phyloP scores from a whole-genome alignment of 116 monocot genomes.

The Posidonia oceanica region DNA sequence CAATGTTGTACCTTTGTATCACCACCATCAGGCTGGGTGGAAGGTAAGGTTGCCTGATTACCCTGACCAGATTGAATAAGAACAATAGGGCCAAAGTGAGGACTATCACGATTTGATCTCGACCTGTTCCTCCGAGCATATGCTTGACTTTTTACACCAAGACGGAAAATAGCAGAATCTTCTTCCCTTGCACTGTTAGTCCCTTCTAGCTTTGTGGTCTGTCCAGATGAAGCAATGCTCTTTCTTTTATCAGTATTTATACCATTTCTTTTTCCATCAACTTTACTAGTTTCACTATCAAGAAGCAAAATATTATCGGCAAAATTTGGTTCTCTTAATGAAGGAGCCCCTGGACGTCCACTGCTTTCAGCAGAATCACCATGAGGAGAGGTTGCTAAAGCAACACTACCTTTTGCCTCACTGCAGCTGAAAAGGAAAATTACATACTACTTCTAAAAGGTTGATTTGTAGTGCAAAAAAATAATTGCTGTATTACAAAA shows the following conservation, averaged over 20 bases:
- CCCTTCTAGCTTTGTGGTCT: conserved; percentile 29
- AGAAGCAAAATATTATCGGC: conserved; percentile 79
- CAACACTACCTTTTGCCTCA: conserved; percentile 85
- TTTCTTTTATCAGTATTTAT: conserved; percentile 37
- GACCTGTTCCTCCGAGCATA: conserved; percentile 77
- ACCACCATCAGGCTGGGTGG: conserved; percentile 8
- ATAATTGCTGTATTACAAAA: too few species aligned
- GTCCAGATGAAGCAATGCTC: conserved; percentile 31
- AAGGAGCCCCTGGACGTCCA: conserved; percentile 41
- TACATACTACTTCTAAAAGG: not conserved
- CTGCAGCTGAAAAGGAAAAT: conserved; percentile 22
- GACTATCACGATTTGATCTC: conserved; percentile 42
- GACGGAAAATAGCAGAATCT: conserved; percentile 48
- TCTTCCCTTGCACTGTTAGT: conserved; percentile 42
- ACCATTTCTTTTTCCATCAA: conserved; percentile 24
- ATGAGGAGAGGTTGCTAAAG: conserved; percentile 58
- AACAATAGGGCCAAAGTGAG: conserved; percentile 16
- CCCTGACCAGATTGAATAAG: conserved; percentile 9
- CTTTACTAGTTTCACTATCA: conserved; percentile 45
- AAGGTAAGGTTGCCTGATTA: conserved; percentile 22
- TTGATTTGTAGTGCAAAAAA: too few species aligned
- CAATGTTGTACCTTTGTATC: conserved; percentile 12
- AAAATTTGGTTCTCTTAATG: conserved; percentile 50
- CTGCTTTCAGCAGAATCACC: conserved; percentile 96
- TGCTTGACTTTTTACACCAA: conserved; percentile 64